These are phyloP conservation scores for Citrus sinensis DNA, from an alignment of 345 rosid species.

Conservation along the genomic window DVS_A1.0 CM039162.1:29964501-29965000, in stretches of 20 bases:
- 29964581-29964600: no score
- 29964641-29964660: no score
- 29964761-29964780: background rate
- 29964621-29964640: no score
- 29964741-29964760: background rate
- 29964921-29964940: constrained; percentile 77
- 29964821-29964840: constrained; percentile 9
- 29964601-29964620: no score
- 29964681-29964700: no score
- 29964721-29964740: background rate
- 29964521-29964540: no score
- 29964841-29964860: constrained; percentile 33
- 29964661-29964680: background rate
- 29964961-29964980: constrained; percentile 55
- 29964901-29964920: constrained; percentile 55
- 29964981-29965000: constrained; percentile 82
- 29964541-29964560: no score
- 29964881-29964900: constrained; percentile 39
- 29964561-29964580: no score
- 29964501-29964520: no score
- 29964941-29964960: constrained; percentile 52
- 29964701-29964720: no score
- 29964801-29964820: background rate
- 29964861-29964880: constrained; percentile 60
- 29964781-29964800: background rate